Percentiles rank a stretch among this genome's conserved stretches.
These are phyloP conservation scores for Ormosia semicastrata DNA, from an alignment of 306 rosid species.

Conservation along the genomic window DNA sequence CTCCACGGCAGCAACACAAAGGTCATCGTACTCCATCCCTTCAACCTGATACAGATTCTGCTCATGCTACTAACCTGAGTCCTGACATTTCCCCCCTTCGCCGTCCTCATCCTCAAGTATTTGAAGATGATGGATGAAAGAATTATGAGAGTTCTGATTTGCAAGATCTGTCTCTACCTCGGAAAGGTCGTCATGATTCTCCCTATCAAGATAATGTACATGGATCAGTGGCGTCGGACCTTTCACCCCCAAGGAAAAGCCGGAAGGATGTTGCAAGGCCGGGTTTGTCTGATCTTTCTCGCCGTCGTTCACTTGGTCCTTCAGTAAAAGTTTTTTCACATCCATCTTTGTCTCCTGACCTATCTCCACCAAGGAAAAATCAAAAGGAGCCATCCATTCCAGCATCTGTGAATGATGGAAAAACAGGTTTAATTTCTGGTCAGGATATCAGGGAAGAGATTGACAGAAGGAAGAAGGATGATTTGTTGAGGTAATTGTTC, in stretches of 20 bases:
- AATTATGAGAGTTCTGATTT: conserved; percentile 26
- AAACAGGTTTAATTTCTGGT: conserved; percentile 78
- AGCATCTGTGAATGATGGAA: conserved; percentile 39
- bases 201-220: conserved; percentile 33
- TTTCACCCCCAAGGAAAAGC: conserved; percentile 72
- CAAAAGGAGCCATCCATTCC: conserved; percentile 39
- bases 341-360: conserved; percentile 40
- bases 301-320: conserved; percentile 7
- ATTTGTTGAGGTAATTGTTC: conserved; percentile 57
- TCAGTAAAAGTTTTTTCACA: conserved; percentile 29
- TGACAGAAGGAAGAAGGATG: conserved; percentile 61
- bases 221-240: conserved; percentile 40
- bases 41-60: conserved; percentile 3
- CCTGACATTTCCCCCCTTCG: conserved; percentile 44
- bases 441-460: conserved; percentile 75
- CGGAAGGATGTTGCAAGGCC: conserved; percentile 35
- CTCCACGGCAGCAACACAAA: conserved; percentile 29
- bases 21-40: conserved; percentile 24
- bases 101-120: conserved; percentile 3
- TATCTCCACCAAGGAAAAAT: conserved; percentile 73
- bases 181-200: conserved; percentile 38
- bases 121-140: conserved; percentile 9
- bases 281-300: conserved; percentile 30
- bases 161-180: conserved; percentile 58
- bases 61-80: neutral